phyloP scores from a whole-genome alignment of 2,329 filamentous ascomycete species.

The Colletotrichum lini region DNA sequence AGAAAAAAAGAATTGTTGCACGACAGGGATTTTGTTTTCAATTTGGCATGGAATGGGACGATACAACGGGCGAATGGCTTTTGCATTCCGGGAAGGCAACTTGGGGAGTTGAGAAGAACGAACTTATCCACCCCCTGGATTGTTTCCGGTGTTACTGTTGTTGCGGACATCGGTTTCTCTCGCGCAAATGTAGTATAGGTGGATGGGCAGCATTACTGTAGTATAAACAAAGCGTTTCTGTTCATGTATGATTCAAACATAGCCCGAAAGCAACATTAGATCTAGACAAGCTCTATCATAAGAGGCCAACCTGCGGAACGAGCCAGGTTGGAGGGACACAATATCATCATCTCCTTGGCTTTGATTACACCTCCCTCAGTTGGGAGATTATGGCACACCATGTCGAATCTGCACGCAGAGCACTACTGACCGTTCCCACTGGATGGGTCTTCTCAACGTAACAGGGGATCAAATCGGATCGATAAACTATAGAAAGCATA shows the following conservation, averaged over 20 bases:
- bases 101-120: not conserved
- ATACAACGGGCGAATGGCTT: conserved; percentile 10
- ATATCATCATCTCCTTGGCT: not conserved
- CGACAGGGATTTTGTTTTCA: conserved; percentile 2
- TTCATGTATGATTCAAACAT: too few species aligned
- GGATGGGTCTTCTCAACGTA: not conserved
- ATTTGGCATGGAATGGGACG: not conserved
- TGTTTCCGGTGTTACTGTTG: not conserved
- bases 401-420: not conserved
- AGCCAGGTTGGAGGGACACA: too few species aligned
- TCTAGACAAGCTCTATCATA: too few species aligned
- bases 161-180: not conserved
- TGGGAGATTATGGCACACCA: not conserved
- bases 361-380: not conserved
- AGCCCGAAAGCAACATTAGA: too few species aligned
- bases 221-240: not conserved
- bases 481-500: too few species aligned
- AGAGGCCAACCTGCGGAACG: too few species aligned
- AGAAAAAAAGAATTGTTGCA: conserved; percentile 21
- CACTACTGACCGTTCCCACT: not conserved
- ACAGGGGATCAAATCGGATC: not conserved
- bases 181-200: not conserved
- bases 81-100: conserved; percentile 16
- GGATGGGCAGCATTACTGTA: not conserved
- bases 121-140: not conserved